These are phyloP conservation scores for Zygnema circumcarinatum DNA, from an alignment of 139 green algal genomes.

Conservation along the genomic window DNA sequence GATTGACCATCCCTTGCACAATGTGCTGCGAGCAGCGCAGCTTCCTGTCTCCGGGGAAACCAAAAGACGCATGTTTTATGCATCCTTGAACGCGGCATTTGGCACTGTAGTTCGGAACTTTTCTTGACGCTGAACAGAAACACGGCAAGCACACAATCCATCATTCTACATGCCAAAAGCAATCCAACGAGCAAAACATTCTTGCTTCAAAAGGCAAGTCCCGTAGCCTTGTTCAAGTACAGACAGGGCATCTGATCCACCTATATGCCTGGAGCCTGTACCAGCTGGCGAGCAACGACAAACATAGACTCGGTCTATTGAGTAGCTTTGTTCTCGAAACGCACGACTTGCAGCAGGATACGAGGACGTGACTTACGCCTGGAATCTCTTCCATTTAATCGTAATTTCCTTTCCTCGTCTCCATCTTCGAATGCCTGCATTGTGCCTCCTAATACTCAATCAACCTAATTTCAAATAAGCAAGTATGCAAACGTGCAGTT, in stretches of 20 bases:
- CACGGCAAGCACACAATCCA: background rate
- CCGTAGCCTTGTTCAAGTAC: background rate
- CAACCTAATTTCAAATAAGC: no score
- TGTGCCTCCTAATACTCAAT: no score
- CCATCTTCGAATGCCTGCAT: no score
- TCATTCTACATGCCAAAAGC: no score
- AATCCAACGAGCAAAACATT: no score
- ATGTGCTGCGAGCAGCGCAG: conserved; percentile 17
- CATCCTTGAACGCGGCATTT: conserved; percentile 8
- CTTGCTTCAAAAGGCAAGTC: background rate
- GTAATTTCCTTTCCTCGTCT: no score
- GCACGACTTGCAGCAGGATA: no score
- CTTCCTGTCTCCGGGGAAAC: background rate
- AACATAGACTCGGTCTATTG: background rate
- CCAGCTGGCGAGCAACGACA: background rate
- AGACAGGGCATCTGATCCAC: background rate
- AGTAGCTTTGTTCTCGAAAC: background rate
- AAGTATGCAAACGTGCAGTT: no score
- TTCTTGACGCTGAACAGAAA: background rate
- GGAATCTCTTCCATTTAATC: no score
- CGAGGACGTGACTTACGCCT: no score
- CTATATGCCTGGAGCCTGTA: background rate
- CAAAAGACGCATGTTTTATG: conserved; percentile 17
- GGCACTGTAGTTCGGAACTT: background rate
- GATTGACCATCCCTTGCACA: background rate